Percentiles rank a stretch among this genome's conserved stretches.
phyloP scores from a whole-genome alignment of 1,139 yeast species.

The Saccharomyces hybrid region DNA sequence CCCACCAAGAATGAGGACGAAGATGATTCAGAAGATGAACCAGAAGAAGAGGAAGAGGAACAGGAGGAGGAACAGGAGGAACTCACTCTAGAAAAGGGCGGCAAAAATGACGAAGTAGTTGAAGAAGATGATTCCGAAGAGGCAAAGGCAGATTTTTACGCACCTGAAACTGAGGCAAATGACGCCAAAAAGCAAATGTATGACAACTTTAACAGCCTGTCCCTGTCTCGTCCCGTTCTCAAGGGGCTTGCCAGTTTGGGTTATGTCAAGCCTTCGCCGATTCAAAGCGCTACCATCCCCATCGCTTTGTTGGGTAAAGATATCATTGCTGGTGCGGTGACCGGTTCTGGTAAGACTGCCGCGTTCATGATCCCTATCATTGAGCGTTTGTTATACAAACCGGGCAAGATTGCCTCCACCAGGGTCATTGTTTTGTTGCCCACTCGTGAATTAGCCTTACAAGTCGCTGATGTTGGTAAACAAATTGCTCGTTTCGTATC shows the following conservation, averaged over 20 bases:
- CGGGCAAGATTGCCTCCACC: conserved; percentile 76
- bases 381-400: conserved; percentile 84
- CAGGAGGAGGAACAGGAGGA: conserved; percentile 26
- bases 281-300: conserved; percentile 90
- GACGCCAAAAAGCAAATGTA: conserved; percentile 43
- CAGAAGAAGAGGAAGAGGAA: conserved; percentile 27
- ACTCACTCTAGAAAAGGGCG: conserved; percentile 33
- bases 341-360: conserved; percentile 99
- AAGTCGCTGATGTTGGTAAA: conserved; percentile 87
- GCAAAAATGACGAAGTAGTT: conserved; percentile 30
- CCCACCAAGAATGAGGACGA: conserved; percentile 28
- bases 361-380: conserved; percentile 94
- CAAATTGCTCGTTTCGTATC: conserved; percentile 71
- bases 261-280: conserved; percentile 81
- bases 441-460: conserved; percentile 96
- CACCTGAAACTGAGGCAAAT: conserved; percentile 45
- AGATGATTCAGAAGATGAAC: conserved; percentile 27
- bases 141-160: conserved; percentile 62
- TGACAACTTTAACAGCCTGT: conserved; percentile 63
- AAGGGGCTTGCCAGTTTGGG: conserved; percentile 77
- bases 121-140: conserved; percentile 61
- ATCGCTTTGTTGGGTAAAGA: conserved; percentile 88
- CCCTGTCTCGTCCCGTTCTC: conserved; percentile 81
- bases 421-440: conserved; percentile 88
- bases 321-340: conserved; percentile 97